Percentiles rank a stretch among this genome's conserved stretches.
These are phyloP conservation scores for Pseudozyma hubeiensis DNA, from an alignment of 1,284 basidiomycete species.

Conservation along the genomic window DNA sequence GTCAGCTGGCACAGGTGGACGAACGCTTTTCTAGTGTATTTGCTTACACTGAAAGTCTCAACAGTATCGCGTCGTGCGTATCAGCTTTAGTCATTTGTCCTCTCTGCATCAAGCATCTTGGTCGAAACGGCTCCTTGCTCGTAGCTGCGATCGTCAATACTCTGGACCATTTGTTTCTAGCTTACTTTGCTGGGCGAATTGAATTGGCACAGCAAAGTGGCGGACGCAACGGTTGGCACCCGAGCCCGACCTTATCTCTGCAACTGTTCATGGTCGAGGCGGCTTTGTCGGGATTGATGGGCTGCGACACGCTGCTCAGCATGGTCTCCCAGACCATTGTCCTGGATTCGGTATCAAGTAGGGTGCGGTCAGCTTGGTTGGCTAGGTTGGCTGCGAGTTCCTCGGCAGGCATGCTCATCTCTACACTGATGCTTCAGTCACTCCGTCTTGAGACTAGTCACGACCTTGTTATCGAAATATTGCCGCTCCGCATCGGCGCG, in stretches of 20 bases:
- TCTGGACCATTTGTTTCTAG: slow-evolving; percentile 3
- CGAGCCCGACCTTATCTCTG: slow-evolving; percentile 5
- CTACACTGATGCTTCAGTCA: slow-evolving; percentile 8
- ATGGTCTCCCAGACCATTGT: slow-evolving; percentile 6
- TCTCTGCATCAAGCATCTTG: slow-evolving; percentile 6
- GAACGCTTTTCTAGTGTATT: slow-evolving; percentile 7
- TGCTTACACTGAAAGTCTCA: slow-evolving; percentile 4
- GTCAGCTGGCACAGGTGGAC: slow-evolving; percentile 5
- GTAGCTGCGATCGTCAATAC: slow-evolving; percentile 6
- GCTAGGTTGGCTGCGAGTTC: slow-evolving; percentile 5
- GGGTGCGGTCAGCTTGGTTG: slow-evolving; percentile 3
- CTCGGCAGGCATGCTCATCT: slow-evolving; percentile 7
- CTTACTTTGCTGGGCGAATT: slow-evolving; percentile 6
- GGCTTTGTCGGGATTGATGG: slow-evolving; percentile 7
- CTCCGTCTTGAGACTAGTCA: slow-evolving; percentile 7
- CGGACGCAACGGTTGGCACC: slow-evolving; percentile 5
- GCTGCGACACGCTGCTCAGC: slow-evolving; percentile 8
- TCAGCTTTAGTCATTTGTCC: slow-evolving; percentile 5
- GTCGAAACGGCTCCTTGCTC: slow-evolving; percentile 9
- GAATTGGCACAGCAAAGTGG: slow-evolving; percentile 4
- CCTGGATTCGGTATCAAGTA: slow-evolving; percentile 5
- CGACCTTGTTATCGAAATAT: slow-evolving; percentile 2
- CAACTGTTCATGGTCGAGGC: slow-evolving; percentile 4
- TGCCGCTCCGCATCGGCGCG: slow-evolving; percentile 7
- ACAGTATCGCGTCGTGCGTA: slow-evolving; percentile 9